Percentiles rank a stretch among this genome's conserved stretches.
These are phyloP conservation scores for Leccinum imitatum DNA, from an alignment of 768 basidiomycete genomes.

Conservation along the genomic window DNA sequence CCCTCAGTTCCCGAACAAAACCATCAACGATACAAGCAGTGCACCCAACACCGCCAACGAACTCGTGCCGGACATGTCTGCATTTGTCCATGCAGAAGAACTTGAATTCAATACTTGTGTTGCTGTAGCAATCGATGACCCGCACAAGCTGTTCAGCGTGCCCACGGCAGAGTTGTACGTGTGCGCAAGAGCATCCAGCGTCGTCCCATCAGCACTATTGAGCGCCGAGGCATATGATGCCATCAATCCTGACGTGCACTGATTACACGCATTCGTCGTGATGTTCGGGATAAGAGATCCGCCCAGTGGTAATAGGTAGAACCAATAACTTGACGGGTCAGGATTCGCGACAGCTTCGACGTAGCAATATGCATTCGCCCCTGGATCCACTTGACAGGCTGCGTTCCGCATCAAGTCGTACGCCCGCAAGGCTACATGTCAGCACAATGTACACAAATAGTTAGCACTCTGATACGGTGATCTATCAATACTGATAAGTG, in stretches of 20 bases:
- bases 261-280: conserved; percentile 55
- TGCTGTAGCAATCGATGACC: conserved; percentile 42
- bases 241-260: conserved; percentile 64
- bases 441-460: neutral
- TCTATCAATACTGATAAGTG: neutral
- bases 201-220: conserved; percentile 32
- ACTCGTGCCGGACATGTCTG: conserved; percentile 1
- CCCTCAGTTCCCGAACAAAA: conserved; percentile 14
- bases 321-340: conserved; percentile 68
- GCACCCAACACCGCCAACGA: conserved; percentile 11
- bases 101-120: conserved; percentile 14
- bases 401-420: conserved; percentile 61
- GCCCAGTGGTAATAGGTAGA: conserved; percentile 69
- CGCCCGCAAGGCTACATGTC: conserved; percentile 51
- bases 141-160: conserved; percentile 49
- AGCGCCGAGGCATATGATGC: conserved; percentile 49
- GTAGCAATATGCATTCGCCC: conserved; percentile 71
- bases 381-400: conserved; percentile 59
- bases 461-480: neutral
- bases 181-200: conserved; percentile 38
- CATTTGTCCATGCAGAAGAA: conserved; percentile 13
- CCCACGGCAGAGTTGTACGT: conserved; percentile 52
- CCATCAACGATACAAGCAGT: conserved; percentile 12
- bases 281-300: conserved; percentile 45
- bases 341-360: conserved; percentile 55